Base-by-base conservation (phyloP, 495 filamentous ascomycete species). In the Trichoderma asperelloides region DNA sequence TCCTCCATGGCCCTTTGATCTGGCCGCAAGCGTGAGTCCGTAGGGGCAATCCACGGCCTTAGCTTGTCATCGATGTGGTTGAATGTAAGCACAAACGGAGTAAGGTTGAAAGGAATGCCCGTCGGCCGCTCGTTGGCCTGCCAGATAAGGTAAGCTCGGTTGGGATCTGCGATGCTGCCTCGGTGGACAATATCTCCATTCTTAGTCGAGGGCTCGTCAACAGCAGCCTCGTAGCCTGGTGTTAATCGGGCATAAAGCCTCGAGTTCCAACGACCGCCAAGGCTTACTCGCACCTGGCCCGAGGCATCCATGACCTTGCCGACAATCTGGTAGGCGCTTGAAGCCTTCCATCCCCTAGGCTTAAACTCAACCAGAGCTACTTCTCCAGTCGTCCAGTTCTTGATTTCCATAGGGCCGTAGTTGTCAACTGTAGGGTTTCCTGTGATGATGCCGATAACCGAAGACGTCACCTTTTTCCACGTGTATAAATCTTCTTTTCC, bases 1-100 rank as follows among this genome's bases (percentile, higher is more conserved):
- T 97, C 93, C 75, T 98, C 95, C 95, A 98, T 98, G 0, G 95
- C 95, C n/a, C 96, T 84, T 78, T 98, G 95, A 74, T 98, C 95
- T 0, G 95, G 96, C 21, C 95, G 83, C 45, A 96, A 80, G 16
- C 95, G 83, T 9, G 94, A 95, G 74, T 98, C 95, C 0, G 95
- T 98, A 6, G 96, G 96, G 43, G 94, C 89, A 11, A 98, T 78
- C 76, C 87, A 84, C 6, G 87, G 82, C 43, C 78, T 80, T 60
- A 98, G 83, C 11, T 82, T 81, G 11, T 94, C 90, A 27, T 93
- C 89, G 27, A 97, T 76, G 64, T 91, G 90, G 76, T 98, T 97
- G 65, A 98, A 88, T 0, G 94, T 96, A 69, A 98, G 85, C 18
- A 92, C 94, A 76, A 98, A 98, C 4, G 95, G 95, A 0, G 95